Evolutionary conservation across 192 early-diverging fungal species (phyloP), one percentile per base, ranked within the genome.

Genomic region (Bifiguratus adelaidae): DNA sequence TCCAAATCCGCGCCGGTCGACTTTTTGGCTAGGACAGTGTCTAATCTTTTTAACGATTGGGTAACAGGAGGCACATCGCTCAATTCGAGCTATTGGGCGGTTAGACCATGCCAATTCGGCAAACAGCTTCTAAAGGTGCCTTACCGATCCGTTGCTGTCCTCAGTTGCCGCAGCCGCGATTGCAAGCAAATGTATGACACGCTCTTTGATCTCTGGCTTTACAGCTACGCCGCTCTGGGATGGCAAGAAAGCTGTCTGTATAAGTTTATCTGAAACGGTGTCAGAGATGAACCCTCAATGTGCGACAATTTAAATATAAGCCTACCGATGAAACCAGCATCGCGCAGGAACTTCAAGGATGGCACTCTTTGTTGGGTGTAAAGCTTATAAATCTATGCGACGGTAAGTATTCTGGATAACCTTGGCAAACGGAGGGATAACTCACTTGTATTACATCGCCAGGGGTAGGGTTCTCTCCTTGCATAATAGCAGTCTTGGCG

Each of bases 391-490:
- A 76, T 41, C 71, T 75, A 48, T n/a, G n/a, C n/a, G n/a, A n/a
- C n/a, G n/a, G n/a, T n/a, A n/a, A n/a, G n/a, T n/a, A n/a, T n/a
- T n/a, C n/a, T n/a, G n/a, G n/a, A n/a, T n/a, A n/a, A n/a, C n/a
- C n/a, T n/a, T n/a, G n/a, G n/a, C n/a, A 26, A 42, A 28, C 16
- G 40, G 40, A 20, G 32, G 11, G 11, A 26, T 43, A 35, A 27
- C 46, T 35, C 60, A 77, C 75, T 44, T 49, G 47, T 37, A 76
- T 63, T 1, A 79, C 50, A 53, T 79, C 73, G 6, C 76, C 76
- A n/a, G 76, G 74, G 8, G 74, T 71, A 9, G 67, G 63, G 7
- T 52, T 36, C 4, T 50, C 48, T 1, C 49, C 57, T 20, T 56
- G 58, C 20, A 63, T 52, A 18, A 76, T 69, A 21, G 65, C 57